Percentiles rank a stretch among this genome's conserved stretches.
phyloP scores from a whole-genome alignment of 1,284 basidiomycete species.

The Melampsora larici-populina region DNA sequence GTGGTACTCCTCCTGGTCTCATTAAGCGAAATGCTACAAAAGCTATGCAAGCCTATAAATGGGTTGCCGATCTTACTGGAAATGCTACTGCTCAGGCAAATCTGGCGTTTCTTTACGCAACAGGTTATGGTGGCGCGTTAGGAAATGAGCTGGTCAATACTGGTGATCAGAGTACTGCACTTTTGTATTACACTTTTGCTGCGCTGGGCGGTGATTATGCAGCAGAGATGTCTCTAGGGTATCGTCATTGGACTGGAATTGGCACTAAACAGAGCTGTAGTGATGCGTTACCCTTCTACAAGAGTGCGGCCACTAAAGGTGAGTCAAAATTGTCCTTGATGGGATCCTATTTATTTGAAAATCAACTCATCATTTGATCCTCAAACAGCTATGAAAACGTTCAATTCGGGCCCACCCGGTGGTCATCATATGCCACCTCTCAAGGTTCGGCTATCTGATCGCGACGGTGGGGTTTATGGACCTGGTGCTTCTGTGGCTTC shows the following conservation, averaged over 20 bases:
- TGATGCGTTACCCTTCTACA: constrained; percentile 78
- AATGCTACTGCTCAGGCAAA: constrained; percentile 78
- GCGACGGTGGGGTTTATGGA: constrained; percentile 85
- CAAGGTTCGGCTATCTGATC: constrained; percentile 78
- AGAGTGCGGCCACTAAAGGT: constrained; percentile 78
- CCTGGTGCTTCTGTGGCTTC: constrained; percentile 87
- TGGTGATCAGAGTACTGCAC: constrained; percentile 66
- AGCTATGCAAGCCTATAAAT: constrained; percentile 63
- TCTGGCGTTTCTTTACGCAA: constrained; percentile 79
- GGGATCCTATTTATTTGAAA: constrained; percentile 51
- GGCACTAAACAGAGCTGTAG: constrained; percentile 74
- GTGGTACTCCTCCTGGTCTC: constrained; percentile 43
- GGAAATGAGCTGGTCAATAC: constrained; percentile 59
- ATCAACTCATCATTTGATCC: constrained; percentile 20
- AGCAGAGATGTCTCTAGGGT: constrained; percentile 87
- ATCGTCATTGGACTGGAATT: constrained; percentile 93
- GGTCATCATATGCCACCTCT: constrained; percentile 80
- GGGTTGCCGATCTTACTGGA: constrained; percentile 66
- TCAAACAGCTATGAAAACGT: constrained; percentile 65
- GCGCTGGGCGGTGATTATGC: constrained; percentile 79
- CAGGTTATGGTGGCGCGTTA: constrained; percentile 68
- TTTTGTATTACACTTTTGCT: constrained; percentile 88
- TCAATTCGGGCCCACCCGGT: constrained; percentile 80
- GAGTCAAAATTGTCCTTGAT: constrained; percentile 46
- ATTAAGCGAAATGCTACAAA: constrained; percentile 58